Conservation (phyloP, 345 rosid genomes). For the Eutrema japonicum region DNA sequence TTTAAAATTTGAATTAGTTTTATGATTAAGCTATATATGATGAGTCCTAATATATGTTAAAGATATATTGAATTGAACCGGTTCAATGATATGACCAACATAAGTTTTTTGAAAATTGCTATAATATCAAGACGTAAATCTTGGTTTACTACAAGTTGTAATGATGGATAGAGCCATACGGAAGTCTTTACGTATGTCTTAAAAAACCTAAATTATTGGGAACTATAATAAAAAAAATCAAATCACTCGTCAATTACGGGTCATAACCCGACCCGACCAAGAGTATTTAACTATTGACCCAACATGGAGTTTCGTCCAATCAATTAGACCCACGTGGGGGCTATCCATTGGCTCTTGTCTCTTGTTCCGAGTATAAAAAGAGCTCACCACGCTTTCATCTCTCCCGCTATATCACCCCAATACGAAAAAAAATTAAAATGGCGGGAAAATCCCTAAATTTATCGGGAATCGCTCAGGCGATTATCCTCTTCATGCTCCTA, state of each 20-base stretch:
- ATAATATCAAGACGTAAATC: background rate
- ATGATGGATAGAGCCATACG: conserved; percentile 13
- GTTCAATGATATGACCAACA: conserved; percentile 4
- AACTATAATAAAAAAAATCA: background rate
- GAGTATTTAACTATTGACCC: conserved; percentile 26
- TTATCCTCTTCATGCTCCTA: conserved; percentile 42
- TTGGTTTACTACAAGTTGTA: conserved; percentile 1
- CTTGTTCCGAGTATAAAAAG: conserved; percentile 47
- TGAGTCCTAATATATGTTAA: no score
- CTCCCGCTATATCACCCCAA: background rate
- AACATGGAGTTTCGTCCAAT: conserved; percentile 19
- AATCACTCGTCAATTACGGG: conserved; percentile 21
- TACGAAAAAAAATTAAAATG: conserved; percentile 45
- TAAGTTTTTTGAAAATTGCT: background rate
- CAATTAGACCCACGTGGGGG: conserved; percentile 57
- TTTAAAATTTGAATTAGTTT: background rate
- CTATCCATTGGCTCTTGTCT: conserved; percentile 27
- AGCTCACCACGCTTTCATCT: conserved; percentile 7
- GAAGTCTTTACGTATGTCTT: conserved; percentile 24
- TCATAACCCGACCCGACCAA: conserved; percentile 45
- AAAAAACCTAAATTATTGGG: conserved; percentile 43
- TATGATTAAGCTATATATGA: background rate
- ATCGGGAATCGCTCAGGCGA: conserved; percentile 36
- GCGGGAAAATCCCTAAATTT: conserved; percentile 58
- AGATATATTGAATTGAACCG: background rate